These are phyloP conservation scores for Pyrus betulifolia DNA, from an alignment of 306 rosid genomes.

Conservation along the genomic window DNA sequence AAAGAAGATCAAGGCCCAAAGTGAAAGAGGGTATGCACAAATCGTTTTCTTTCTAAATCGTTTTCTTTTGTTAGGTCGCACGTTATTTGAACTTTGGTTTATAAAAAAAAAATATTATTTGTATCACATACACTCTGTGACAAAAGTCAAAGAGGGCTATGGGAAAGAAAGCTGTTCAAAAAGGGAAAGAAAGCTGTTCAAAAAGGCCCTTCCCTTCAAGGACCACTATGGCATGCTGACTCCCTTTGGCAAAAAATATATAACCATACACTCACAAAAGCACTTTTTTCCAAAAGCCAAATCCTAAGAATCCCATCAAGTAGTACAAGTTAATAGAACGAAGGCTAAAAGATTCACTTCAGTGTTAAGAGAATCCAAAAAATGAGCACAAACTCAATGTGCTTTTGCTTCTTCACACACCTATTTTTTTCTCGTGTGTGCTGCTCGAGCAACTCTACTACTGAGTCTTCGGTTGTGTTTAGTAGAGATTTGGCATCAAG, in stretches of 20 bases:
- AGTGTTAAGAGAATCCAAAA: background rate
- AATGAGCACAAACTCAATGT: conserved; percentile 30
- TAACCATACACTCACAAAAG: conserved; percentile 1
- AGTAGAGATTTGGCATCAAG: conserved; percentile 52
- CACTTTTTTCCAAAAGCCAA: conserved; percentile 1
- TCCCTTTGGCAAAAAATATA: conserved; percentile 11
- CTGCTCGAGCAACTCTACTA: conserved; percentile 30
- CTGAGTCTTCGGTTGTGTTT: conserved; percentile 42
- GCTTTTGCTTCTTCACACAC: conserved; percentile 14
- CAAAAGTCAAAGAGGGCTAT: conserved; percentile 12
- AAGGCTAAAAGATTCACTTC: background rate
- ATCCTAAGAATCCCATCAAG: background rate
- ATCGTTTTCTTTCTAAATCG: no score
- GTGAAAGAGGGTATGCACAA: no score
- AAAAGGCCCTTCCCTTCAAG: conserved; percentile 6
- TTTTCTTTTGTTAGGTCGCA: no score
- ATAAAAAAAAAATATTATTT: no score
- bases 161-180: conserved; percentile 1
- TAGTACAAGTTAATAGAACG: background rate
- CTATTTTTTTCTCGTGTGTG: conserved; percentile 32
- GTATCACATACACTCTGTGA: no score
- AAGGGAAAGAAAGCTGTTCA: conserved; percentile 2
- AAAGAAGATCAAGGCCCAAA: no score
- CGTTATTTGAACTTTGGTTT: no score
- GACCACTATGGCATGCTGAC: conserved; percentile 38